Conservation (phyloP, 2,329 filamentous ascomycete species). For the Aureobasidium sp. region DNA sequence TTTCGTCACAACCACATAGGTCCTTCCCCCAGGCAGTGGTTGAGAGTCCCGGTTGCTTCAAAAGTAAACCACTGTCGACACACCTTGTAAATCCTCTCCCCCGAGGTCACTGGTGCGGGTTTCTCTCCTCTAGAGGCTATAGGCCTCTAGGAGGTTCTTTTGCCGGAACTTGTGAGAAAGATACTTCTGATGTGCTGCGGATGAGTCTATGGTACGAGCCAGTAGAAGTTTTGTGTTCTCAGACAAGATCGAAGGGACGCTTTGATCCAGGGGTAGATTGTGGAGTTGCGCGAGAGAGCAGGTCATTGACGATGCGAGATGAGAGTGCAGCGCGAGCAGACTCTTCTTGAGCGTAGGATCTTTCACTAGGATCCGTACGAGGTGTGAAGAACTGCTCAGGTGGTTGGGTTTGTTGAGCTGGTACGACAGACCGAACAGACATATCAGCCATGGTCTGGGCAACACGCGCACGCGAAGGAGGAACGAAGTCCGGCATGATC, state of each 20-base stretch:
- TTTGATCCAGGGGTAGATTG: not conserved
- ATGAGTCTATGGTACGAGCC: not conserved
- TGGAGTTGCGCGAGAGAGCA: not conserved
- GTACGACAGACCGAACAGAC: not conserved
- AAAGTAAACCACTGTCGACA: not conserved
- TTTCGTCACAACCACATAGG: not conserved
- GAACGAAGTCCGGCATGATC: not conserved
- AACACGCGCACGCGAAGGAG: conserved; percentile 2
- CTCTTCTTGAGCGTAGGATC: not conserved
- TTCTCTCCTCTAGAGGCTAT: not conserved
- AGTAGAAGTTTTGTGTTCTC: not conserved
- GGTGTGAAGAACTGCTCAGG: not conserved
- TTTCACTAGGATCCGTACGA: not conserved
- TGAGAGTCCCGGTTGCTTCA: not conserved
- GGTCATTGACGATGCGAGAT: not conserved
- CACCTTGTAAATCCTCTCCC: not conserved
- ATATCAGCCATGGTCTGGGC: conserved; percentile 4
- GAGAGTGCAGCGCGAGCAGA: not conserved
- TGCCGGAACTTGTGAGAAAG: not conserved
- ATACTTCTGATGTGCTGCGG: not conserved
- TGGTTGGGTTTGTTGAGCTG: not conserved
- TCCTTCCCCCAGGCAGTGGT: not conserved
- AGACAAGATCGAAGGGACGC: conserved; percentile 9
- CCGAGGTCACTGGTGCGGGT: not conserved
- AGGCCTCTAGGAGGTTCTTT: not conserved